Percentiles rank a stretch among this genome's conserved stretches.
phyloP scores from a whole-genome alignment of 345 rosid genomes.

The Cardamine chenopodiifolia region DNA sequence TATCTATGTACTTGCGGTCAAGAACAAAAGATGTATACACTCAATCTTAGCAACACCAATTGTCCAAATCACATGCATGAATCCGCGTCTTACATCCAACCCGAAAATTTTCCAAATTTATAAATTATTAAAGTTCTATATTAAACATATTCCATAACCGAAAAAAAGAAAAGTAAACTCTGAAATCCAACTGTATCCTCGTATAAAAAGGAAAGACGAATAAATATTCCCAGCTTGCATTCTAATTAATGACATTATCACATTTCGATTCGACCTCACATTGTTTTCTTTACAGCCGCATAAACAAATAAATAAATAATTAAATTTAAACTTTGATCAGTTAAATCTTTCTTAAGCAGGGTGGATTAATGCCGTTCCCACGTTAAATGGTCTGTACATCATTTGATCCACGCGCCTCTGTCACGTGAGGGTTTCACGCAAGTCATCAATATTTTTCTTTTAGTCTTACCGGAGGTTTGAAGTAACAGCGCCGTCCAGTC shows the following conservation, averaged over 20 bases:
- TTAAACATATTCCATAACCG: conserved; percentile 4
- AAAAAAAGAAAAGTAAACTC: conserved; percentile 5
- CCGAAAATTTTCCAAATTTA: neutral
- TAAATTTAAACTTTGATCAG: conserved; percentile 3
- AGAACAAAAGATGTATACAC: neutral
- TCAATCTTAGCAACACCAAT: neutral
- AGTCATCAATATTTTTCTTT: neutral
- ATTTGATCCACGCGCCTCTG: conserved; percentile 28
- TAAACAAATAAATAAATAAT: neutral
- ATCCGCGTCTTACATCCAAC: conserved; percentile 31
- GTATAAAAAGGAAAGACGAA: conserved; percentile 20
- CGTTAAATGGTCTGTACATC: conserved; percentile 26
- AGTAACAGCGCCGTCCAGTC: conserved; percentile 33
- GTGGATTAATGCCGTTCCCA: conserved; percentile 17
- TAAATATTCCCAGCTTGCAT: conserved; percentile 41
- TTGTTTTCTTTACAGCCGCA: conserved; percentile 33
- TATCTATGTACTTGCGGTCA: neutral
- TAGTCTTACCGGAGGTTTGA: neutral
- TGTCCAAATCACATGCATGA: conserved; percentile 39
- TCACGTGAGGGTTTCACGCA: conserved; percentile 21
- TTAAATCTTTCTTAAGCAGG: conserved; percentile 8
- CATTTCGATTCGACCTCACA: conserved; percentile 22
- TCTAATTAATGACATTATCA: conserved; percentile 37
- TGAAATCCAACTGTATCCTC: conserved; percentile 41
- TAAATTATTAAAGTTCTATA: neutral